Evolutionary conservation across 768 basidiomycete species (phyloP), one percentile per base, ranked within the genome.

Genomic region (Pleurotus platypus): DNA sequence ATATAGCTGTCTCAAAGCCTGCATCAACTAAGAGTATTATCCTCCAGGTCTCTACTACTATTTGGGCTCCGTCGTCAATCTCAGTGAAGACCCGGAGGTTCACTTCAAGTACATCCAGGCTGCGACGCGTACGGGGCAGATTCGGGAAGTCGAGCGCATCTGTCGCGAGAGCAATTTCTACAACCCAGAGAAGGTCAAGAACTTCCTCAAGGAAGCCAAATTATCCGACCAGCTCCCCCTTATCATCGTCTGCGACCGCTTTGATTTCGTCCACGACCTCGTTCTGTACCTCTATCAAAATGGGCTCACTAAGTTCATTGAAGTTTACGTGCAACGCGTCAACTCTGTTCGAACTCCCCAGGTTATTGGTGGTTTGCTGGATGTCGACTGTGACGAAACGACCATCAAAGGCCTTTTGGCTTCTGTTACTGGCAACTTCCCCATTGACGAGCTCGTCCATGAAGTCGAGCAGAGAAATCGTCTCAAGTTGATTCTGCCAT

Each of bases 41-140:
- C 43, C 42, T 22, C 16, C 15, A 90, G 89, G 92, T 70, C 84
- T 99, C 22, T 99, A 98, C 78, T 98, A 98, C 74, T 98, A 98
- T 70, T 88, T 99, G 46, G 97, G 97, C 24, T 96, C 96, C 8
- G 83, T 99, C 62, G 97, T 99, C 69, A 99, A 98, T 74, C 81
- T 99, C 61, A 93, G 90, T 69, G 85, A 93, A 69, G 97, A 99
- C 71, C 82, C 92, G 4, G 97, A 99, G 70, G 96, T 99, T 2
- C 91, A 98, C 78, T 99, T 97, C 86, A 98, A 99, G 79, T 98
- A 98, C 75, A 98, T 99, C 67, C 96, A 98, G 68, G 97, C 97
- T 24, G 97, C 97, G 5, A 96, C 94, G 1, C 87, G 96, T 24
- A 99, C 97, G 26, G 95, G 96, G 42, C 97, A 98, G 70, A 94